Percentiles rank a stretch among this genome's conserved stretches.
These are phyloP conservation scores for Yarrowia deformans DNA, from an alignment of 805 yeast species.

Conservation along the genomic window DNA sequence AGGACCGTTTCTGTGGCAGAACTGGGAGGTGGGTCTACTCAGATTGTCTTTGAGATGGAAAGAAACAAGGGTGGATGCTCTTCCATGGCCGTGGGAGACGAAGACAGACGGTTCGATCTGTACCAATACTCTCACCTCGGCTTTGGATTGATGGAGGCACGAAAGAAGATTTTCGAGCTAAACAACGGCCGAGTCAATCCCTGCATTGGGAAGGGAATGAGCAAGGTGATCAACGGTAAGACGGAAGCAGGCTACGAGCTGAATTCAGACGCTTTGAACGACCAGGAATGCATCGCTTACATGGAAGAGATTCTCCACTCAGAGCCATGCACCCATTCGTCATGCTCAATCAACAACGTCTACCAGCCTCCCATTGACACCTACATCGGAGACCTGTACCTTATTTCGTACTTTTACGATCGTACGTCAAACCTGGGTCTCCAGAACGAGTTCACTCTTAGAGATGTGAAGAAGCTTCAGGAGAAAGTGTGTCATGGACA, in stretches of 20 bases:
- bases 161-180: constrained; percentile 71
- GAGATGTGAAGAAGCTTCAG: constrained; percentile 80
- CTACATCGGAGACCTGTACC: constrained; percentile 70
- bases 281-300: constrained; percentile 20
- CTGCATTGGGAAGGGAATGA: constrained; percentile 33
- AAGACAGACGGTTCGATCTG: constrained; percentile 82
- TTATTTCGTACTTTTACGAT: constrained; percentile 94
- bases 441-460: constrained; percentile 83
- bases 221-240: constrained; percentile 11
- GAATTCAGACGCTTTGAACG: not conserved
- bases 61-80: constrained; percentile 48
- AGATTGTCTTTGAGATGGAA: constrained; percentile 95
- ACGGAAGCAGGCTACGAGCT: constrained; percentile 17
- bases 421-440: constrained; percentile 90
- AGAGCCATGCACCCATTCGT: constrained; percentile 55
- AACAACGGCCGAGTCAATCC: constrained; percentile 45
- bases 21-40: constrained; percentile 98
- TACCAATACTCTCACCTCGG: constrained; percentile 96
- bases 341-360: constrained; percentile 95
- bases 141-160: constrained; percentile 93
- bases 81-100: constrained; percentile 54
- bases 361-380: constrained; percentile 87
- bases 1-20: constrained; percentile 97
- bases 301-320: constrained; percentile 22
- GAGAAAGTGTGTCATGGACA: constrained; percentile 81